Base-by-base conservation (phyloP, 1,139 yeast species). In the Citeromyces hawaiiensis region DNA sequence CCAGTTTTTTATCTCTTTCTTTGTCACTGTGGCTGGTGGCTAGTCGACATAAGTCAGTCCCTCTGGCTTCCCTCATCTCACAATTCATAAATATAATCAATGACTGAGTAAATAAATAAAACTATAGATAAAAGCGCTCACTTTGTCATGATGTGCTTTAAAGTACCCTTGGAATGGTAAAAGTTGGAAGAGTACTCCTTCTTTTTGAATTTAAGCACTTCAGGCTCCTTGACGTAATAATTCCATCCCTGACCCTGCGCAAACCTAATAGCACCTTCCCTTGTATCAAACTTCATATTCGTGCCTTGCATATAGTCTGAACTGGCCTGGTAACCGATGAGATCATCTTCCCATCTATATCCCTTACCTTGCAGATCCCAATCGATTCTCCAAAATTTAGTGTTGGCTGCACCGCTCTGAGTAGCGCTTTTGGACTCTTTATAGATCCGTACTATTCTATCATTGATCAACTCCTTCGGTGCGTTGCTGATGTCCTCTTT, bases 181-280 rank as follows among this genome's bases (percentile, higher is more conserved):
- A 83, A 83, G 67, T 83, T 83, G 44, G 66, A 63, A 34, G 88
- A 69, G 55, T 83, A 83, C 40, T 77, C 82, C 68, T 85, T 85
- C 68, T 72, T 73, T 56, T 77, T 70, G 63, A 83, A 82, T 46
- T 70, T 76, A 54, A 83, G 78, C 56, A 63, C 63, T 56, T 83
- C 80, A 42, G 94, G 93, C 58, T 83, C 93, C 59, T 81, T 85
- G 44, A 85, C 74, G 52, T 79, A 82, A 54, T 76, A 83, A 50
- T 79, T 81, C 91, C 94, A 85, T 37, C 94, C 83, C 58, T 85
- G 93, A 45, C 83, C 80, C 49, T 76, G 74, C 14, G 94, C 94
- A 59, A 85, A 85, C 44, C 71, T 70, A 43, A 83, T 65, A 31
- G 95, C 95, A 30, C 83, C 73, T 39, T 83, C 93, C 61, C 75